A percentile compares a stretch with the other conserved stretches of the same genome.
These are phyloP conservation scores for Polygonum aviculare DNA, from an alignment of 148 eudicot genomes.

Conservation along the genomic window DNA sequence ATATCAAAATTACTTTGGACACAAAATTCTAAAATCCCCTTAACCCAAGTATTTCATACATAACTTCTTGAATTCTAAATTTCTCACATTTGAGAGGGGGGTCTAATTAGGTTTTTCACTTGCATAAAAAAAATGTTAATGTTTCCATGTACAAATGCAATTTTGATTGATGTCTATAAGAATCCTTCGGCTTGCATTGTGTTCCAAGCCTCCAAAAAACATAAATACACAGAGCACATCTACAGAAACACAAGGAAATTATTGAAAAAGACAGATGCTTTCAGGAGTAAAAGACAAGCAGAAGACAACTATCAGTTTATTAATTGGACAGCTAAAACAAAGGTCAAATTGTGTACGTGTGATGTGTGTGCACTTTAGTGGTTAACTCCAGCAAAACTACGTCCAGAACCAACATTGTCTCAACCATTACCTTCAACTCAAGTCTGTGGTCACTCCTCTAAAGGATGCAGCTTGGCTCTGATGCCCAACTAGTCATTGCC, in stretches of 20 bases:
- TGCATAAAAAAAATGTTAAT: no score
- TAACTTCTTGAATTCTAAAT: no score
- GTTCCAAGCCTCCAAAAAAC: not conserved
- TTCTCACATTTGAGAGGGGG: no score
- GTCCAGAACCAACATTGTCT: constrained; percentile 36
- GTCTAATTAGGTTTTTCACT: no score
- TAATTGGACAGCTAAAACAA: not conserved
- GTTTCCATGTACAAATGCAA: no score
- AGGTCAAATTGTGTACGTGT: not conserved
- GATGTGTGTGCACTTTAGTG: not conserved
- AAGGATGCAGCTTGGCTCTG: constrained; percentile 77
- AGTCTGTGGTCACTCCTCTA: constrained; percentile 36
- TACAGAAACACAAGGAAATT: not conserved
- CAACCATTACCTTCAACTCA: constrained; percentile 37
- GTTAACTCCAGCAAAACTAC: constrained; percentile 4
- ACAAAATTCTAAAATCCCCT: no score
- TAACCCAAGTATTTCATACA: no score
- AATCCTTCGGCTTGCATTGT: not conserved
- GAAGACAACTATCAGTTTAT: not conserved
- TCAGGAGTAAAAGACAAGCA: constrained; percentile 8
- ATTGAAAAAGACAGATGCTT: not conserved
- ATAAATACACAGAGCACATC: not conserved
- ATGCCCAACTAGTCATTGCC: not conserved
- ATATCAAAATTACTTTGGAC: no score
- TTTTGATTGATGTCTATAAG: no score